These are phyloP conservation scores for Mycena olivaceomarginata DNA, from an alignment of 768 basidiomycete genomes.

Conservation along the genomic window DNA sequence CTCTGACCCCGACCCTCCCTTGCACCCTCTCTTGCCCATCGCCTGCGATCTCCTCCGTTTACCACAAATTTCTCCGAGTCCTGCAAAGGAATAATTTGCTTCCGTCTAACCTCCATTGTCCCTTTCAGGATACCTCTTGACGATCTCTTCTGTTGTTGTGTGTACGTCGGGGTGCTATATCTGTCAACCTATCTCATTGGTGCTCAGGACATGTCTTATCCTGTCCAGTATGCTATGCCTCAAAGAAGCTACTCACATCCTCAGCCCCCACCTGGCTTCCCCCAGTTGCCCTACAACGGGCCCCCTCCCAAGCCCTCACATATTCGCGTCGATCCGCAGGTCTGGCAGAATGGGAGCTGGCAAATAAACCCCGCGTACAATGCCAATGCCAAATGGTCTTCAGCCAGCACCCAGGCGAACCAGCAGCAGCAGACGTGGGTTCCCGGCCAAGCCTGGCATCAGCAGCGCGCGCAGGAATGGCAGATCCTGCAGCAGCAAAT, in stretches of 20 bases:
- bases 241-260: constrained; percentile 34
- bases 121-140: constrained; percentile 36
- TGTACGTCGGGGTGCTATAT: constrained; percentile 32
- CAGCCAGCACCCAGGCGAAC: constrained; percentile 47
- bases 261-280: constrained; percentile 39
- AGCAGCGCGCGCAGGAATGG: constrained; percentile 52
- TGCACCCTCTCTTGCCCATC: background rate
- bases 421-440: constrained; percentile 55
- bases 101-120: constrained; percentile 33
- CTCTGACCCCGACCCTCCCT: constrained; percentile 22
- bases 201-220: constrained; percentile 33
- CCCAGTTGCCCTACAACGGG: constrained; percentile 42
- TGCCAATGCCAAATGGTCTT: constrained; percentile 48
- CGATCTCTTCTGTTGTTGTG: constrained; percentile 26
- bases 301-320: constrained; percentile 41
- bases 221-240: constrained; percentile 34
- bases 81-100: constrained; percentile 20
- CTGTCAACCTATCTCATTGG: constrained; percentile 21
- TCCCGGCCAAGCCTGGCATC: constrained; percentile 62
- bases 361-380: constrained; percentile 63
- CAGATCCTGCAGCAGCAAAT: constrained; percentile 49
- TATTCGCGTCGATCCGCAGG: constrained; percentile 41
- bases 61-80: background rate
- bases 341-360: constrained; percentile 45
- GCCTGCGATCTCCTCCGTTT: constrained; percentile 32